Evolutionary conservation across 176 grass and related monocot species (phyloP), one percentile per base, ranked within the genome.

Genomic region (Oryza brachyantha): DNA sequence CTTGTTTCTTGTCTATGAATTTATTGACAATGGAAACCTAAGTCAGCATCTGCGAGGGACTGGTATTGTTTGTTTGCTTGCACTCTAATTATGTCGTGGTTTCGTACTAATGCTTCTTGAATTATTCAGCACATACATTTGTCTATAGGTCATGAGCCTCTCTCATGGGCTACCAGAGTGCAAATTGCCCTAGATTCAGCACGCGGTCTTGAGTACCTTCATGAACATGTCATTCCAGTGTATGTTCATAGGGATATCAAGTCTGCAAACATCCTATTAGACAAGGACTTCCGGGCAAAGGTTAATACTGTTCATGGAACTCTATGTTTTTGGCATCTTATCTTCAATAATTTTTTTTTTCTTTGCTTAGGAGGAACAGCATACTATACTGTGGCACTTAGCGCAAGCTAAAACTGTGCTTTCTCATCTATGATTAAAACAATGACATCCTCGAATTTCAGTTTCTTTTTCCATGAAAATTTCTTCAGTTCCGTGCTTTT

Each of bases 171-270:
- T 40, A 81, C 73, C 3, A 86, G 92, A 78, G 54, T 89, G 70
- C 88, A 84, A 72, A 88, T 94, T 17, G 88, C 92, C 54, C 92
- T 94, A 36, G 88, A 91, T 86, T 83, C 92, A 66, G 92, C 92
- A 63, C 91, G 92, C 73, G 88, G 86, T 79, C 66, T 94, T 19
- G 92, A 91, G 80, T 94, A 94, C 68, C 86, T 94, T 76, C 92
- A 94, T 22, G 88, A 94, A 73, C 92, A 91, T 52, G 88, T 80
- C 74, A 76, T 91, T 74, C 92, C 88, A 66, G 83, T 89, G 7
- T 94, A 91, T 72, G 85, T 94, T 63, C 92, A 94, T 77, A 71
- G 92, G 6, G 92, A 94, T 91, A 94, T 94, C 72, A 94, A 94
- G 80, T 84, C 92, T 64, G 92, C 92, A 76, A 94, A 94, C 61